Evolutionary conservation across 352 stramenopile species (phyloP), one percentile per base, ranked within the genome.

Genomic region (Phytophthora vignae): DNA sequence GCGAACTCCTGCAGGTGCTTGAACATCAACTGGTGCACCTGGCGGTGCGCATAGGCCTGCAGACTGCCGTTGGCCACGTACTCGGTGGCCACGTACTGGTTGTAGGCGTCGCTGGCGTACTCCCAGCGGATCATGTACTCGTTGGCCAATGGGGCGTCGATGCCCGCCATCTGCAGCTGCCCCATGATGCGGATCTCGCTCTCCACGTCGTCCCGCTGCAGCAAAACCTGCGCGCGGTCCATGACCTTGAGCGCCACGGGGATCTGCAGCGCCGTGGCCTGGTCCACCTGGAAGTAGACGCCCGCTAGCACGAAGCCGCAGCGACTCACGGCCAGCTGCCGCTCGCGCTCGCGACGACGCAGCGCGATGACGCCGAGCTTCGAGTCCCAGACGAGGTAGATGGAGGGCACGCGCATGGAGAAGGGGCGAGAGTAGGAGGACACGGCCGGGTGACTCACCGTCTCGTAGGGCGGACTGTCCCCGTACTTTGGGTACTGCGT

Each of bases 61-160:
- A 96, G 73, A 58, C 87, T 95, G 14, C 89, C 87, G 65, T 95
- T 96, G 50, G 87, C 77, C 29, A 96, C 82, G 57, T 84, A 93
- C 55, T 96, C 89, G 5, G 89, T 96, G 29, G 86, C 87, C 50
- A 96, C 82, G 74, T 96, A 96, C 54, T 91, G 64, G 59, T 96
- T 96, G 74, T 86, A 82, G 8, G 46, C 53, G 64, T 94, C 88
- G 56, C 88, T 80, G 2, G 80, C 77, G 60, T 84, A 90, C 60
- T 95, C 89, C 89, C 89, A 96, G 25, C 87, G 83, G 54, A 96
- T 81, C 72, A 95, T 84, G 71, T 95, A 79, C 19, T 77, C 64
- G 59, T 94, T 96, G 31, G 59, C 71, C 38, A 94, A 71, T 19
- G 83, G 84, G n/a, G 86, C 80, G 36, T 95, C 86, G 17, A 96